These are phyloP conservation scores for Rhynchospora pubera DNA, from an alignment of 176 grass and related monocot species.

Conservation along the genomic window DNA sequence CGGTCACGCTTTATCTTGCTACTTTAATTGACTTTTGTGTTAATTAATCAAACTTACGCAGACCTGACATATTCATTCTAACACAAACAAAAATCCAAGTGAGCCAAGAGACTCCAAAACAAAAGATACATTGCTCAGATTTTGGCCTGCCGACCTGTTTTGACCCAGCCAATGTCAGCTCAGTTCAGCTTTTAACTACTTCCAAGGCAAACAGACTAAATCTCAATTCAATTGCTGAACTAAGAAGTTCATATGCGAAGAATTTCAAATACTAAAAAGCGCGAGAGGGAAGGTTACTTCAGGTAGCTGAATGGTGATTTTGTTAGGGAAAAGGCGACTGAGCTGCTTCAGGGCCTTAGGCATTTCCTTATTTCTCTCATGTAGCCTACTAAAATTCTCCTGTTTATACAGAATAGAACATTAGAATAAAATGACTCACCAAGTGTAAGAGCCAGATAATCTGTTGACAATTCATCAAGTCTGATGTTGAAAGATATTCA, in stretches of 20 bases:
- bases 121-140: background rate
- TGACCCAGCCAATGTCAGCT: background rate
- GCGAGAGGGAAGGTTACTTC: constrained; percentile 45
- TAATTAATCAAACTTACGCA: background rate
- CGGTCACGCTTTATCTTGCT: background rate
- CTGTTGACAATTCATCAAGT: background rate
- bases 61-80: background rate
- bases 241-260: constrained; percentile 12
- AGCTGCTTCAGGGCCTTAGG: constrained; percentile 97
- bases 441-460: background rate
- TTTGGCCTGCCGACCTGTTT: background rate
- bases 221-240: background rate
- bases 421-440: constrained; percentile 1
- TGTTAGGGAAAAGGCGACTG: constrained; percentile 90
- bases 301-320: constrained; percentile 90
- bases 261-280: constrained; percentile 1
- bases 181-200: background rate
- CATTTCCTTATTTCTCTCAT: constrained; percentile 95
- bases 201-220: background rate
- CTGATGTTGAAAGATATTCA: background rate
- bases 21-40: background rate
- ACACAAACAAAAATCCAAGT: background rate
- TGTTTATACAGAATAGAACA: constrained; percentile 18
- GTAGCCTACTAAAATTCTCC: constrained; percentile 91
- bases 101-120: background rate